phyloP scores from a whole-genome alignment of 148 eudicot species.

The Hydrangea macrophylla region DNA sequence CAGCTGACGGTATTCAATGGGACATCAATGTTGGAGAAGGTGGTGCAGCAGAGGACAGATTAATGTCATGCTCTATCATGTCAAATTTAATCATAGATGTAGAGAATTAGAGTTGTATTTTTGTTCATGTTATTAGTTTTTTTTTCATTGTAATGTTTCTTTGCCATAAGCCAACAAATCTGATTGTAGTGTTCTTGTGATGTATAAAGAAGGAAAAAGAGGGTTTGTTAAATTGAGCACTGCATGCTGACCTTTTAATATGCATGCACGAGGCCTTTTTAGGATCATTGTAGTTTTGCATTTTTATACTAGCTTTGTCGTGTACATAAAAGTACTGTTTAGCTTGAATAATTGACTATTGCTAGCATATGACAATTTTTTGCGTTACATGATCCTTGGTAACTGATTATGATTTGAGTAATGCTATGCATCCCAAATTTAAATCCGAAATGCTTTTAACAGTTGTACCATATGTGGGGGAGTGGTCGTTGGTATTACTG shows the following conservation, averaged over 20 bases:
- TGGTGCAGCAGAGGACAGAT: slow-evolving; percentile 25
- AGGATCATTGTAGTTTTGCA: no score
- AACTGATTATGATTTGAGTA: no score
- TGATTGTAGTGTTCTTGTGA: background rate
- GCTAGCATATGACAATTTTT: no score
- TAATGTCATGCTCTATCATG: background rate
- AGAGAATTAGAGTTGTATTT: background rate
- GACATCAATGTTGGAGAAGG: slow-evolving; percentile 50
- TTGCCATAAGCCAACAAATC: background rate
- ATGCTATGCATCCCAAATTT: no score
- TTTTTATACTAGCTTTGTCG: no score
- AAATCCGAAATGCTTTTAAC: no score
- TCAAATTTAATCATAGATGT: background rate
- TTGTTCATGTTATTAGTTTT: background rate
- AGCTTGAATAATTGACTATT: no score
- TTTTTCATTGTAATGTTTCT: background rate
- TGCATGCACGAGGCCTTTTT: slow-evolving; percentile 17
- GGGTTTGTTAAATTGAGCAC: background rate
- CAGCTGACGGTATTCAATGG: slow-evolving; percentile 46
- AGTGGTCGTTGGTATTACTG: no score
- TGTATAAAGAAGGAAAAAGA: background rate
- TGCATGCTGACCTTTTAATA: slow-evolving; percentile 30
- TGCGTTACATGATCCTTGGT: no score
- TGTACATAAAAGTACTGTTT: no score
- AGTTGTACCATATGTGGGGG: no score